Evolutionary conservation across 176 grass and related monocot species (phyloP), one percentile per base, ranked within the genome.

Genomic region (Ensete ventricosum): DNA sequence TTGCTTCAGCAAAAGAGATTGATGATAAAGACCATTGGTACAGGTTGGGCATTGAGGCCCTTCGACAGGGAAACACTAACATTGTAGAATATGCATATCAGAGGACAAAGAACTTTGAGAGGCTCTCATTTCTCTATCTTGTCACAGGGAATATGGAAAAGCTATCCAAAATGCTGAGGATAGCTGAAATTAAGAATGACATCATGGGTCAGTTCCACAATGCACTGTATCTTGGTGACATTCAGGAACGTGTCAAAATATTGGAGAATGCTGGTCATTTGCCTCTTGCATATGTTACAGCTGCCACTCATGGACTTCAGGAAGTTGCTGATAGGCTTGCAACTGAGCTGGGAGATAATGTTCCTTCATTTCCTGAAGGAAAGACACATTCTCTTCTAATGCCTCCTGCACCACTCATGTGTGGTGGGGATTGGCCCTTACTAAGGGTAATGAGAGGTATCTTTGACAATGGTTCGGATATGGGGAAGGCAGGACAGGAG

Each of bases 1-100:
- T 96, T 91, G 92, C 92, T 81, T 96, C 88, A 8, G 92, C 92
- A 50, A 96, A 91, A 81, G 92, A 96, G 81, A 82, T 96, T 53
- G 86, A 96, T 83, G 92, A 96, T 71, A 96, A 96, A 67, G 92
- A 96, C 65, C 88, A 96, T 65, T 96, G 92, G 92, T 96, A 91
- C 64, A 85, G 80, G 73, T 76, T 96, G 76, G 93, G 93, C 60
- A 91, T 91, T 69, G 92, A 96, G 73, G 92, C 92, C 43, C 74
- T 89, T 57, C 87, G 88, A 52, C 92, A 96, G 67, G 92, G 88
- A 50, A 96, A 96, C 53, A 87, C 90, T 29, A 90, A 84, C 76
- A 96, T 96, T 72, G 92, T 96, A 50, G 92, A 96, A 72, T 96
- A 91, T 72, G 86, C 92, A 29, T 96, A 96, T 80, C 88, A 96